phyloP scores from a whole-genome alignment of 805 yeast genomes.

The Scheffersomyces amazonensis region DNA sequence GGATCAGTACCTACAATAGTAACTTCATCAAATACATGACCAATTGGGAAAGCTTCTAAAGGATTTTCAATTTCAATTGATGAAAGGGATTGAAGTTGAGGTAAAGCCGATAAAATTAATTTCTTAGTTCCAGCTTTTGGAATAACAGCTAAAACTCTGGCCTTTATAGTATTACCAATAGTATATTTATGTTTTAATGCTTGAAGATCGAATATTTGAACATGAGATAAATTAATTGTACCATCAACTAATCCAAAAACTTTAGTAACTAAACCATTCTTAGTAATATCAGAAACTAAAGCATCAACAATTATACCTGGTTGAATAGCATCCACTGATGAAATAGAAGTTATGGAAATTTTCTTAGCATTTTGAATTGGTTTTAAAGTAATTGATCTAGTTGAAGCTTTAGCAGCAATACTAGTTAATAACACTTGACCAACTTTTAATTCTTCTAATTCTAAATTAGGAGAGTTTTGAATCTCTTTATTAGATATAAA shows the following conservation, averaged over 20 bases:
- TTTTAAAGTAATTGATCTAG: conserved; percentile 59
- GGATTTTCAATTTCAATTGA: conserved; percentile 20
- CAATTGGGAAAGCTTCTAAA: conserved; percentile 71
- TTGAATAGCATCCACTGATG: conserved; percentile 74
- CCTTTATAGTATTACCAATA: conserved; percentile 64
- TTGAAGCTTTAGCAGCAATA: conserved; percentile 41
- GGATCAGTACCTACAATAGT: conserved; percentile 60
- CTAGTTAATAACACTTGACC: conserved; percentile 74
- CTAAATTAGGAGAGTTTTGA: conserved; percentile 28
- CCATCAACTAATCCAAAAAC: conserved; percentile 75
- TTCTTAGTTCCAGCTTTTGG: conserved; percentile 49
- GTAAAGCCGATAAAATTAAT: conserved; percentile 61
- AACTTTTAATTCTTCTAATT: conserved; percentile 33
- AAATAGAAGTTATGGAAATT: conserved; percentile 49
- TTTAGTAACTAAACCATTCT: conserved; percentile 67
- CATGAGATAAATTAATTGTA: conserved; percentile 65
- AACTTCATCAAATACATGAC: conserved; percentile 62
- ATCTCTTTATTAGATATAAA: conserved; percentile 75
- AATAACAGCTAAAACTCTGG: conserved; percentile 66
- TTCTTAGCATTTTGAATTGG: conserved; percentile 44
- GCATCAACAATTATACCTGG: conserved; percentile 87
- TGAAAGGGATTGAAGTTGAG: conserved; percentile 45
- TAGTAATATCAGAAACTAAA: conserved; percentile 54
- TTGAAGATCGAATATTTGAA: conserved; percentile 44
- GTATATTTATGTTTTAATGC: conserved; percentile 59